phyloP scores from a whole-genome alignment of 2,329 filamentous ascomycete genomes.

The Dichotomopilus funicola region DNA sequence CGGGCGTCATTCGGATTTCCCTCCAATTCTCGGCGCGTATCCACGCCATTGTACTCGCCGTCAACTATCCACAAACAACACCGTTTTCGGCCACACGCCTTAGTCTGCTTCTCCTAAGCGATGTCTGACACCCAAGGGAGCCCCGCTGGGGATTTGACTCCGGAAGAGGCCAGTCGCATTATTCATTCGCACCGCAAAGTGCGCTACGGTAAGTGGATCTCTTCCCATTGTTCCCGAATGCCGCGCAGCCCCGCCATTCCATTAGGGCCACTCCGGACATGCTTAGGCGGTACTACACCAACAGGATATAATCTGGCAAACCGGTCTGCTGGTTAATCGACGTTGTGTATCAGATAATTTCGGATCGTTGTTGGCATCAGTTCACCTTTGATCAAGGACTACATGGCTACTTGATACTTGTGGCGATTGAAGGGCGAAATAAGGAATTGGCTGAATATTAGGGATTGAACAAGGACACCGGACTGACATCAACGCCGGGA shows the following conservation, averaged over 20 bases:
- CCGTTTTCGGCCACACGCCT: background rate
- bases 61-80: background rate
- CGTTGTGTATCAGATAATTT: no score
- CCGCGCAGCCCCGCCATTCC: conserved; percentile 2
- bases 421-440: no score
- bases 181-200: conserved; percentile 65
- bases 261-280: background rate
- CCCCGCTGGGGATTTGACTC: conserved; percentile 52
- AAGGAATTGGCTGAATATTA: no score
- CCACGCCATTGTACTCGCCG: no score
- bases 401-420: no score
- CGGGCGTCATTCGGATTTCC: conserved; percentile 9
- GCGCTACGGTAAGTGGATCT: conserved; percentile 51
- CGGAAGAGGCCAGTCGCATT: conserved; percentile 61
- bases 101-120: background rate
- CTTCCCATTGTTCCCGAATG: background rate
- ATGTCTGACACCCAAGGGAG: conserved; percentile 42
- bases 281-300: no score
- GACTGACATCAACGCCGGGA: no score
- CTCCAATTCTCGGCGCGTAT: background rate
- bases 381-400: no score
- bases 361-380: no score
- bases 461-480: no score
- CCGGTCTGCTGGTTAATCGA: no score
- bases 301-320: no score